Conservation (phyloP, 441 rosid species). For the Bocquillonia castaneifolia region DNA sequence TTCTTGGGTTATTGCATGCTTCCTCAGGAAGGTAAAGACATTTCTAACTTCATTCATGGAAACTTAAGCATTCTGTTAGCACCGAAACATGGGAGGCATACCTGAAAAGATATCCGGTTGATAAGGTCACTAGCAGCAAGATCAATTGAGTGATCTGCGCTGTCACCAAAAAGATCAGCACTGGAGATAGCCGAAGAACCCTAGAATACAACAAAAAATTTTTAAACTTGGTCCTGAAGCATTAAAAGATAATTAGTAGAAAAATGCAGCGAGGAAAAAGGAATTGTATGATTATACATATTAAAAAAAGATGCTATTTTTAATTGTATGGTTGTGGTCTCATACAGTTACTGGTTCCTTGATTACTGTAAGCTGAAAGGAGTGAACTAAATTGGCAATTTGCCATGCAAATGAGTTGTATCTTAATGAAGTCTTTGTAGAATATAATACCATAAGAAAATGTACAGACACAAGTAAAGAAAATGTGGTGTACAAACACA, state of each 20-base stretch:
- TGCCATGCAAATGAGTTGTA: background rate
- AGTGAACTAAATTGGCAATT: background rate
- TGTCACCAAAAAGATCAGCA: conserved; percentile 80
- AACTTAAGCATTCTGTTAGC: background rate
- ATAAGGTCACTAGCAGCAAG: conserved; percentile 83
- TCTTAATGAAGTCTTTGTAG: background rate
- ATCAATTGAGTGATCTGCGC: conserved; percentile 50
- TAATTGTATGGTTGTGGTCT: background rate
- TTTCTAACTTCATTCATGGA: background rate
- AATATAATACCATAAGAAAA: background rate
- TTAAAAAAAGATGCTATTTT: background rate
- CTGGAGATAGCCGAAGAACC: conserved; percentile 88
- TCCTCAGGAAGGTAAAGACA: background rate
- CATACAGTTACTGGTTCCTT: background rate
- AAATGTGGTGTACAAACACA: background rate
- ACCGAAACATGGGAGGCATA: conserved; percentile 22
- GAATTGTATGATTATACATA: background rate
- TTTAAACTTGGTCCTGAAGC: background rate
- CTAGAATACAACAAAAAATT: conserved; percentile 30
- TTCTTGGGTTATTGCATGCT: background rate
- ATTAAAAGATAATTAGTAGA: background rate
- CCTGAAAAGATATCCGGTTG: conserved; percentile 90
- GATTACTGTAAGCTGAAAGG: background rate
- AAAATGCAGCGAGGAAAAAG: background rate
- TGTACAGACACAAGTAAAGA: background rate